phyloP scores from a whole-genome alignment of 1,139 yeast species.

The Candida sp. region DNA sequence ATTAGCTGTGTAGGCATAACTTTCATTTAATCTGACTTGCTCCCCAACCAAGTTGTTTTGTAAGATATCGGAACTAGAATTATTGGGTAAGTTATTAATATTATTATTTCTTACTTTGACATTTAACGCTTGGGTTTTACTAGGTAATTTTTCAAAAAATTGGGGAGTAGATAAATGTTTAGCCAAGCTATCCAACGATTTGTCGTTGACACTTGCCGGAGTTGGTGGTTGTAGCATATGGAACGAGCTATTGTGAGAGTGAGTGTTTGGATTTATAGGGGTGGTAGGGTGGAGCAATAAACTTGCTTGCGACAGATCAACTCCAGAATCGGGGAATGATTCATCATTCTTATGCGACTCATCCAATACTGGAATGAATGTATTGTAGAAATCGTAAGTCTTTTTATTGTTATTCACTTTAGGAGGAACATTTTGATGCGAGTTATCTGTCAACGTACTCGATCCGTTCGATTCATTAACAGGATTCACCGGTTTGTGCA shows the following conservation, averaged over 20 bases:
- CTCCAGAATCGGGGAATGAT: constrained; percentile 5
- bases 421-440: not conserved
- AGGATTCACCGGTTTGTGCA: constrained; percentile 15
- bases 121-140: constrained; percentile 24
- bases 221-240: constrained; percentile 4
- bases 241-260: not conserved
- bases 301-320: constrained; percentile 4
- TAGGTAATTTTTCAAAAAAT: constrained; percentile 38
- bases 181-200: constrained; percentile 37
- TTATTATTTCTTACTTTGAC: constrained; percentile 10
- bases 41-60: constrained; percentile 16
- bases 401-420: constrained; percentile 10
- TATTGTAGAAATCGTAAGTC: constrained; percentile 40
- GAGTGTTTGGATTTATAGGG: not conserved
- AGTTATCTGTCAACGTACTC: constrained; percentile 1
- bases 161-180: constrained; percentile 36
- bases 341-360: constrained; percentile 5
- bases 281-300: constrained; percentile 5
- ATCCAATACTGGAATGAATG: constrained; percentile 36
- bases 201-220: constrained; percentile 4
- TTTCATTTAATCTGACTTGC: constrained; percentile 30
- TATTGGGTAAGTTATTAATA: constrained; percentile 5
- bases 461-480: constrained; percentile 3
- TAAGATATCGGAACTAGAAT: constrained; percentile 20
- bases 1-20: constrained; percentile 25